Evolutionary conservation across 805 yeast genomes (phyloP), one percentile per base, ranked within the genome.

Genomic region (Suhomyces xylopsoci): DNA sequence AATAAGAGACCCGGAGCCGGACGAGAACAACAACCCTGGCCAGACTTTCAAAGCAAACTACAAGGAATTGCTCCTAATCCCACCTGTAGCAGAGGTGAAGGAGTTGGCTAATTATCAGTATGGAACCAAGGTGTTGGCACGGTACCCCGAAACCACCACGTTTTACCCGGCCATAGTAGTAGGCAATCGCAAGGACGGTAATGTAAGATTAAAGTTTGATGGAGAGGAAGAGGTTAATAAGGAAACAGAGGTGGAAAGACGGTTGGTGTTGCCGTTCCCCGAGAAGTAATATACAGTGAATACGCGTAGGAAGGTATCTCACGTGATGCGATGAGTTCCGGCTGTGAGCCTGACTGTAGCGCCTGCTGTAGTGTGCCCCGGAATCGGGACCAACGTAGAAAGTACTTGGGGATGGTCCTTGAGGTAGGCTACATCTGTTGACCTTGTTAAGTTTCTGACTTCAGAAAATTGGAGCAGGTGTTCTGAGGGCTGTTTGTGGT

Each of bases 1-100:
- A 69, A 92, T 94, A n/a, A 83, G 90, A 60, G 99, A 94, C 67
- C 97, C 98, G 0, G 99, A 94, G 63, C 98, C 99, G 0, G 99
- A 94, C 63, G 98, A 93, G 62, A 81, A 84, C 59, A 89, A 88
- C 56, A 90, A 92, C 52, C 88, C 92, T 3, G 97, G 97, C 2
- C 93, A 87, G 61, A 77, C 88, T 1, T 94, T 86, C 71, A 87
- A 85, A 61, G 91, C 97, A 8, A 85, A 81, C 19, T 83, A 88
- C 79, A 87, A 86, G 62, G 98, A 94, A 58, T 70, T 90, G 3
- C 78, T 90, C 20, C 71, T 88, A 38, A 87, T 94, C 43, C 90
- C 96, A 0, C 80, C 85, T 1, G 61, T 64, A 2, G 71, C 68
- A 1, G 80, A 74, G 9, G 77, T 74, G 0, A 57, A 70, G 53